These are phyloP conservation scores for Macrolepiota albuminosa DNA, from an alignment of 768 basidiomycete species.

Conservation along the genomic window DNA sequence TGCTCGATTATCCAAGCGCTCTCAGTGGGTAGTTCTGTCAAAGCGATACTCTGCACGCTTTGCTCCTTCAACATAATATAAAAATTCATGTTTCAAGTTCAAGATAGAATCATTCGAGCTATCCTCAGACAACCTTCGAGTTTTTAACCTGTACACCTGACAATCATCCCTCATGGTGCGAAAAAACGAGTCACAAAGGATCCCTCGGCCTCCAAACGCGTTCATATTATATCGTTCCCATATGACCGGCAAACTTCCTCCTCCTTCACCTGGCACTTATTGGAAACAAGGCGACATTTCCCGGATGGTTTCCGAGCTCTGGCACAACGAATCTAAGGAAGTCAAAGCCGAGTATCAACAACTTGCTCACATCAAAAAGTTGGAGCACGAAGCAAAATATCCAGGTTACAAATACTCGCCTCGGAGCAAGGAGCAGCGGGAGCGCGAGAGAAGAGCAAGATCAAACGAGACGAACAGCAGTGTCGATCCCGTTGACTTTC, in stretches of 20 bases:
- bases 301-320: conserved; percentile 1
- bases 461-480: not conserved
- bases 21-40: not conserved
- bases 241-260: not conserved
- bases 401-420: conserved; percentile 8
- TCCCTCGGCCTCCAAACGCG: conserved; percentile 1
- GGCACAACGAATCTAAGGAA: conserved; percentile 3
- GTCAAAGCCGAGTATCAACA: conserved; percentile 3
- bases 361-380: not conserved
- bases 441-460: not conserved
- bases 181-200: not conserved
- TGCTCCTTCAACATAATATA: not conserved
- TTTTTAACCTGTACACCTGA: not conserved
- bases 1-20: not conserved
- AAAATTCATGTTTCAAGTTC: not conserved
- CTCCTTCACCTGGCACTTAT: not conserved
- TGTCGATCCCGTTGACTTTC: not conserved
- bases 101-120: not conserved
- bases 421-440: conserved; percentile 1
- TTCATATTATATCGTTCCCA: conserved; percentile 2
- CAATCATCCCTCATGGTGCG: not conserved
- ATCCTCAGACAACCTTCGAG: not conserved
- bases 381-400: conserved; percentile 5
- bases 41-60: not conserved
- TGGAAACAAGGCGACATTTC: conserved; percentile 5